Conservation (phyloP, 768 basidiomycete genomes). For the Sporobolomyces pararoseus region DNA sequence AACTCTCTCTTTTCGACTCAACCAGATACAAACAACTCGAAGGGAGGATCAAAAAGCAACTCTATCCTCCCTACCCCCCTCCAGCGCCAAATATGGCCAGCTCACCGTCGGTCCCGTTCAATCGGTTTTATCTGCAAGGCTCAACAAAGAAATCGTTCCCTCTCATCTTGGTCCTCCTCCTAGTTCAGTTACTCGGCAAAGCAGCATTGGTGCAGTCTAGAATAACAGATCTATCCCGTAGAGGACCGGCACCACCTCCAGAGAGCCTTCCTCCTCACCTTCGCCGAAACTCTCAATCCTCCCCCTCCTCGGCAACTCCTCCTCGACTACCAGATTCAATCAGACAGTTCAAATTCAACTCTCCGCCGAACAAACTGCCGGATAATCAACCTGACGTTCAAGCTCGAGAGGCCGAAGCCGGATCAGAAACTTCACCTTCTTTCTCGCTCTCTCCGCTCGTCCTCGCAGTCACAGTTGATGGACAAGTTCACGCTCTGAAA, state of each 20-base stretch:
- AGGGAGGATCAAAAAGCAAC: background rate
- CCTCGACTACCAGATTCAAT: slow-evolving; percentile 18
- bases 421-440: slow-evolving; percentile 41
- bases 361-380: slow-evolving; percentile 16
- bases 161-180: slow-evolving; percentile 12
- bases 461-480: slow-evolving; percentile 87
- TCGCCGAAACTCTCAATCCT: background rate
- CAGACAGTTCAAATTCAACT: slow-evolving; percentile 27
- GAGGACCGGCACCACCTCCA: background rate
- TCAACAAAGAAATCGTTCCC: slow-evolving; percentile 5
- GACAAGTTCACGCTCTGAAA: slow-evolving; percentile 89
- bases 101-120: background rate
- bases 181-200: background rate
- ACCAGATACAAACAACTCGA: background rate
- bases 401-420: background rate
- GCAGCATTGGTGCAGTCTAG: background rate
- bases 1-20: background rate
- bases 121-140: background rate
- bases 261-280: slow-evolving; percentile 19
- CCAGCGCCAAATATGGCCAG: background rate
- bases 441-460: slow-evolving; percentile 75
- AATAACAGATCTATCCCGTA: slow-evolving; percentile 15
- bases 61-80: background rate
- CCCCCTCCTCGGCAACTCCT: slow-evolving; percentile 16
- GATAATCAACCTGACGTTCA: too few relatives aligned